Evolutionary conservation across 495 filamentous ascomycete genomes (phyloP), one percentile per base, ranked within the genome.

Genomic region (Cryomyces minteri): DNA sequence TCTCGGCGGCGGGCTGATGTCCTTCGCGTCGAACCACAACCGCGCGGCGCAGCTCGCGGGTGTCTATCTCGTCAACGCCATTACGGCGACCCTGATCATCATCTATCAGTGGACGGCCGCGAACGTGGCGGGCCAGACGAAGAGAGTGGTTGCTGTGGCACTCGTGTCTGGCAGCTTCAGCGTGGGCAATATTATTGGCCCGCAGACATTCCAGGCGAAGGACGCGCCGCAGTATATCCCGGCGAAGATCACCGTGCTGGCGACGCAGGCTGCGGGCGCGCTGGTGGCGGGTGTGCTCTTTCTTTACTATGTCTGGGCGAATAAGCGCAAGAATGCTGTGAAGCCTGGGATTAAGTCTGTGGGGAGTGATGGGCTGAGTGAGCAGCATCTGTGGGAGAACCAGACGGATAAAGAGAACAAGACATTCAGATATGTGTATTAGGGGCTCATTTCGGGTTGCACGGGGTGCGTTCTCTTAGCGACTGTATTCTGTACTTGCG

Each of bases 171-270:
- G 67, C 4, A 71, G 67, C 11, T 81, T 80, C 61, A 73, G 70
- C 12, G 54, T 79, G 9, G 78, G 76, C 5, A 80, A 74, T 51
- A 78, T 80, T 49, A 77, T 81, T 53, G 74, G 77, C 0, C 78
- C 78, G 4, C 77, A 81, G 56, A 72, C 80, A 4, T 82, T 82
- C 52, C 69, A 69, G 40, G 61, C 63, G 0, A 59, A 52, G 7
- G 74, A 80, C 52, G 72, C 70, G 6, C 78, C 77, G 0, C 62
- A 70, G 5, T 80, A 74, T 51, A 67, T 56, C 7, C 76, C 75
- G 1, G 77, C 78, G 5, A 82, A 80, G 58, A 69, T 80, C 39
- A 62, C 72, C 0, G 67, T 80, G 6, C 51, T 76, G 33, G 69
- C 63, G 0, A 70, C 65, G 0, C 67, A 71, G 42, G 61, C 63